These are phyloP conservation scores for Pelargonium nanum DNA, from an alignment of 345 rosid species.

Conservation along the genomic window DNA sequence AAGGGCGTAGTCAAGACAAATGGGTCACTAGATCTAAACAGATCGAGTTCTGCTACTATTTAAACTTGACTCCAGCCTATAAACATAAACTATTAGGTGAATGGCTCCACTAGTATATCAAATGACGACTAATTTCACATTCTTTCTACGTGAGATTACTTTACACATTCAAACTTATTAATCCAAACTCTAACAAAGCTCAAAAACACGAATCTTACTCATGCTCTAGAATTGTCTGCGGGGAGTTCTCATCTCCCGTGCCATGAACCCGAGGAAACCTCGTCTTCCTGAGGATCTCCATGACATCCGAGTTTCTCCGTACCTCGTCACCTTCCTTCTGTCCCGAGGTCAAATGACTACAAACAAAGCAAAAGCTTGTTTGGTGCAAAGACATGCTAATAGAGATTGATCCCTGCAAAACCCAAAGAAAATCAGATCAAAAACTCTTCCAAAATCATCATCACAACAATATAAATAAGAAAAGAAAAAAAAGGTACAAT, in stretches of 20 bases:
- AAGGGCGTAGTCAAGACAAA: too few species aligned
- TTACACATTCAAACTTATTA: not conserved
- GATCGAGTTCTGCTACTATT: too few species aligned
- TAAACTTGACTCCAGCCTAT: too few species aligned
- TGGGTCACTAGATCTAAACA: too few species aligned
- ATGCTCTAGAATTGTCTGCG: slow-evolving; percentile 76
- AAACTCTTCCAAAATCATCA: slow-evolving; percentile 5
- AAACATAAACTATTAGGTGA: too few species aligned
- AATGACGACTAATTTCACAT: too few species aligned
- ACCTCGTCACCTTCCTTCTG: slow-evolving; percentile 97
- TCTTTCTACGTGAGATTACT: too few species aligned
- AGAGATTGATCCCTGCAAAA: slow-evolving; percentile 88
- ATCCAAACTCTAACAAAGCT: not conserved
- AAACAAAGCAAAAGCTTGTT: slow-evolving; percentile 93
- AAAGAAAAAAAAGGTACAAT: slow-evolving; percentile 2
- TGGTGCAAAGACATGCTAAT: slow-evolving; percentile 92
- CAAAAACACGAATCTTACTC: slow-evolving; percentile 36
- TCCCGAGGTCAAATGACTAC: slow-evolving; percentile 93
- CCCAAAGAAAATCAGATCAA: slow-evolving; percentile 12
- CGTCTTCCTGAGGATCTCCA: slow-evolving; percentile 94
- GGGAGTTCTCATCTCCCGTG: slow-evolving; percentile 55
- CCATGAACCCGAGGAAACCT: slow-evolving; percentile 79
- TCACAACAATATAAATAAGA: too few species aligned
- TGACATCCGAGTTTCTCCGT: slow-evolving; percentile 84
- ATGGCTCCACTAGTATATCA: too few species aligned